phyloP scores from a whole-genome alignment of 202 grass and related monocot species.

The Zizania palustris region DNA sequence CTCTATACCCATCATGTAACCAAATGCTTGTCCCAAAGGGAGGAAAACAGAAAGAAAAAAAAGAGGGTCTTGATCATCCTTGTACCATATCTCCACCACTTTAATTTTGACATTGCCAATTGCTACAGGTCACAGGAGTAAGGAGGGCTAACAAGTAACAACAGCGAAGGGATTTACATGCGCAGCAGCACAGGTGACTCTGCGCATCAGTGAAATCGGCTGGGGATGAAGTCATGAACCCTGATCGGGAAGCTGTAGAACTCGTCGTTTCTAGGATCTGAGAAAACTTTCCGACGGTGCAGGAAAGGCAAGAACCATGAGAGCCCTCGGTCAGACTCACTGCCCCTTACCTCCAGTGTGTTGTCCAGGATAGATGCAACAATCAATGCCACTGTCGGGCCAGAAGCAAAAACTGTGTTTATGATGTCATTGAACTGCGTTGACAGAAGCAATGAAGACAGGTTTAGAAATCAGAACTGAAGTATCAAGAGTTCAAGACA shows the following conservation, averaged over 20 bases:
- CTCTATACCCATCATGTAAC: conserved; percentile 39
- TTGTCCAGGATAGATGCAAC: conserved; percentile 70
- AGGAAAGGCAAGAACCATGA: conserved; percentile 76
- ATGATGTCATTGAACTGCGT: conserved; percentile 97
- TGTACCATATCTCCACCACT: conserved; percentile 41
- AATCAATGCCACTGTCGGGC: conserved; percentile 65
- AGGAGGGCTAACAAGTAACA: too few species aligned
- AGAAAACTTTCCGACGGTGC: conserved; percentile 36
- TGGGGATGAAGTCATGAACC: conserved; percentile 57
- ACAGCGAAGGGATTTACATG: conserved; percentile 32
- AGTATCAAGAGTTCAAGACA: conserved; percentile 6
- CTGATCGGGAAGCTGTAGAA: conserved; percentile 88
- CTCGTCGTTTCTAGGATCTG: conserved; percentile 72
- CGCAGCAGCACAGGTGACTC: conserved; percentile 33
- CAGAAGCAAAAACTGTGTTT: conserved; percentile 86
- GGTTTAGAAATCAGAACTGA: conserved; percentile 15
- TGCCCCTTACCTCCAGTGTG: conserved; percentile 54
- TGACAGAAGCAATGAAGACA: neutral
- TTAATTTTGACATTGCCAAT: neutral
- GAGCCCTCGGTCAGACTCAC: conserved; percentile 69
- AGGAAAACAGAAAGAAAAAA: neutral
- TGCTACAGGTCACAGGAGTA: too few species aligned
- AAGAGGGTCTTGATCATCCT: conserved; percentile 37
- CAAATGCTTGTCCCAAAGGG: conserved; percentile 15
- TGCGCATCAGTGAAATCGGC: conserved; percentile 49